Conservation (phyloP, 1,284 basidiomycete genomes). For the Cutaneotrichosporon dermatis region DNA sequence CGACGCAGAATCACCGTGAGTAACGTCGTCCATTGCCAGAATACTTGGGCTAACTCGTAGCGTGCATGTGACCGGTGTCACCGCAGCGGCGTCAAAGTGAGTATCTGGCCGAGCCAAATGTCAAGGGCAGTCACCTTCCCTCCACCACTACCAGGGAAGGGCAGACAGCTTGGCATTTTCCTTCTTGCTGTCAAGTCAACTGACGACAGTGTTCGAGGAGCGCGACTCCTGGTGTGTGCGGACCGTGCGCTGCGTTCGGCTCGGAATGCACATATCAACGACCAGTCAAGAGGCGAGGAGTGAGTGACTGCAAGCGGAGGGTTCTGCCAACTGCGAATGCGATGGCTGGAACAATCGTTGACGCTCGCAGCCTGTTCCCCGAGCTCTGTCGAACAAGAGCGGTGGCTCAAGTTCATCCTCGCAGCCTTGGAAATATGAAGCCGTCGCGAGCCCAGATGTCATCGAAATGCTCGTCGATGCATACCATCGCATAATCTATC, state of each 20-base stretch:
- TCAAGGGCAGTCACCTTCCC: neutral
- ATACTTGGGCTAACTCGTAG: constrained; percentile 13
- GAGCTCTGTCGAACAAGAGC: neutral
- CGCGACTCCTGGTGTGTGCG: constrained; percentile 27
- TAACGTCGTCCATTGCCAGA: neutral
- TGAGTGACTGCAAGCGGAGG: constrained; percentile 18
- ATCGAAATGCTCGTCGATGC: constrained; percentile 30
- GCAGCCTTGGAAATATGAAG: constrained; percentile 28
- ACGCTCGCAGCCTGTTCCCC: constrained; percentile 8
- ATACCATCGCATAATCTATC: constrained; percentile 37
- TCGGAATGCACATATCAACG: constrained; percentile 43
- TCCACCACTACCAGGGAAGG: neutral
- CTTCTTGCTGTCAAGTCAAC: neutral
- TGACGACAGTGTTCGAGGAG: constrained; percentile 32
- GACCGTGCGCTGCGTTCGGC: constrained; percentile 38
- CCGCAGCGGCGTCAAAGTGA: constrained; percentile 40
- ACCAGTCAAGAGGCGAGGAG: constrained; percentile 43
- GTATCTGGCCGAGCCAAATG: neutral
- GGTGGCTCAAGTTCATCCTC: neutral
- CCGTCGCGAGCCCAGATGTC: constrained; percentile 26
- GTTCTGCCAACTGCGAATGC: neutral
- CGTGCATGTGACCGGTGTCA: constrained; percentile 47
- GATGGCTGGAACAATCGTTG: neutral
- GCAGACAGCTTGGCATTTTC: neutral
- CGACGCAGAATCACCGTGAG: constrained; percentile 8